Conservation (phyloP, 495 filamentous ascomycete species). For the Penicillium chermesinum region DNA sequence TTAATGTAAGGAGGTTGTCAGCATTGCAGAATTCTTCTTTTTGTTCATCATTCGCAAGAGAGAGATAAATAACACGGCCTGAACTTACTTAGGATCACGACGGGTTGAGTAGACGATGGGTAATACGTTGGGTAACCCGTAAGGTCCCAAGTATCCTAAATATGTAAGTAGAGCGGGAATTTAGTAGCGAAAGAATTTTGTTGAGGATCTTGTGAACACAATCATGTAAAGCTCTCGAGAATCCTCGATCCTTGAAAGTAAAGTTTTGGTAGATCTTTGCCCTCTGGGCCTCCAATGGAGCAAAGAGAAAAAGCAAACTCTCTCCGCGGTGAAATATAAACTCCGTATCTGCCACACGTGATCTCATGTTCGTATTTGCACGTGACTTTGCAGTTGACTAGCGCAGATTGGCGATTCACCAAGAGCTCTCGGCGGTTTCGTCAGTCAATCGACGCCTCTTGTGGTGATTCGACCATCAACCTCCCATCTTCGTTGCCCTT, state of each 20-base stretch:
- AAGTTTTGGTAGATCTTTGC: too few species aligned
- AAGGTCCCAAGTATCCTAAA: too few species aligned
- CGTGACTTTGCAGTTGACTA: background rate
- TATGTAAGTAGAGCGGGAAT: too few species aligned
- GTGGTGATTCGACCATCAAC: background rate
- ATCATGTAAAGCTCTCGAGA: too few species aligned
- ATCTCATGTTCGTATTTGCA: too few species aligned
- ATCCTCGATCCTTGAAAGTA: too few species aligned
- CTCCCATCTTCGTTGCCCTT: background rate
- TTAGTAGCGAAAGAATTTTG: too few species aligned
- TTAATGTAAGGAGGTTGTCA: conserved; percentile 41
- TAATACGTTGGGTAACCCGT: too few species aligned
- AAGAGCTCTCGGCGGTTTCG: background rate
- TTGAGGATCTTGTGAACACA: too few species aligned
- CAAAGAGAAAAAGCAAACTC: background rate
- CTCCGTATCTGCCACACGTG: background rate
- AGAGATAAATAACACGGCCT: too few species aligned
- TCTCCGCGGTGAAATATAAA: background rate
- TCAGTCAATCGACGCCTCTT: background rate
- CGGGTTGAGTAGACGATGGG: too few species aligned
- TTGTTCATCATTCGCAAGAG: conserved; percentile 36
- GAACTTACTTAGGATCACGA: too few species aligned
- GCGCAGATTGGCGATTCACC: background rate
- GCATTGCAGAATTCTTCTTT: conserved; percentile 55
- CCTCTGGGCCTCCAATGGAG: background rate